These are phyloP conservation scores for Ostreobium quekettii DNA, from an alignment of 139 green algal genomes.

Conservation along the genomic window DNA sequence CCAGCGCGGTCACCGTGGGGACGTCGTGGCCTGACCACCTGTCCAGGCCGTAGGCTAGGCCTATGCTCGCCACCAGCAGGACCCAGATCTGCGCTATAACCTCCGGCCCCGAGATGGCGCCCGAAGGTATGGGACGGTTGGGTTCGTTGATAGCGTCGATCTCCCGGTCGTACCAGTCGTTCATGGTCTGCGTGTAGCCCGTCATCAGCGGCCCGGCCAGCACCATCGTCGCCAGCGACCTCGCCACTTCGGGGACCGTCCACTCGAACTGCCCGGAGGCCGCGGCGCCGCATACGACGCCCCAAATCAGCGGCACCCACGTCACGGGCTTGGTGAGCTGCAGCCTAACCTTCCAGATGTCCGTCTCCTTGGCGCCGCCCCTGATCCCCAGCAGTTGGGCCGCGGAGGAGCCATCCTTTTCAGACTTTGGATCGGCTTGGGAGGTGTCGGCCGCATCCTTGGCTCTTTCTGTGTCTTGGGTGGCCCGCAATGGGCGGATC, in stretches of 20 bases:
- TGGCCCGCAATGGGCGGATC: too few relatives aligned
- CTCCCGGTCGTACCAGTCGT: constrained; percentile 96
- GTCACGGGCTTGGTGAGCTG: constrained; percentile 98
- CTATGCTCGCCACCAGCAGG: constrained; percentile 79
- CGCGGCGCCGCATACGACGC: constrained; percentile 91
- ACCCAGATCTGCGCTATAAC: constrained; percentile 81
- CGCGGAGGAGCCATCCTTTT: constrained; percentile 32
- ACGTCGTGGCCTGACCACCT: constrained; percentile 54
- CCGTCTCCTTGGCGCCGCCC: constrained; percentile 58
- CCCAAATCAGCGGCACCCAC: constrained; percentile 98
- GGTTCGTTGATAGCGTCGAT: constrained; percentile 99
- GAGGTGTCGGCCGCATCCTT: constrained; percentile 25
- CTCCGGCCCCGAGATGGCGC: constrained; percentile 70
- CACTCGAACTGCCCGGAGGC: constrained; percentile 89
- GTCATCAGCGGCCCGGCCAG: constrained; percentile 93
- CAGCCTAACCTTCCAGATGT: constrained; percentile 95
- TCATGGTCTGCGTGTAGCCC: constrained; percentile 98
- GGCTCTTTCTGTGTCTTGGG: constrained; percentile 26
- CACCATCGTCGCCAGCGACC: constrained; percentile 83
- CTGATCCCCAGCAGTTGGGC: constrained; percentile 84
- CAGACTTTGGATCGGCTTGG: too few relatives aligned
- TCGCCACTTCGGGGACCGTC: constrained; percentile 57
- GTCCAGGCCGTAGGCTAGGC: constrained; percentile 73
- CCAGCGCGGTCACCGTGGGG: constrained; percentile 51
- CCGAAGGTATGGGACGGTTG: constrained; percentile 94